Evolutionary conservation across 2,329 filamentous ascomycete species (phyloP).

Genomic region (Colletotrichum orbiculare): DNA sequence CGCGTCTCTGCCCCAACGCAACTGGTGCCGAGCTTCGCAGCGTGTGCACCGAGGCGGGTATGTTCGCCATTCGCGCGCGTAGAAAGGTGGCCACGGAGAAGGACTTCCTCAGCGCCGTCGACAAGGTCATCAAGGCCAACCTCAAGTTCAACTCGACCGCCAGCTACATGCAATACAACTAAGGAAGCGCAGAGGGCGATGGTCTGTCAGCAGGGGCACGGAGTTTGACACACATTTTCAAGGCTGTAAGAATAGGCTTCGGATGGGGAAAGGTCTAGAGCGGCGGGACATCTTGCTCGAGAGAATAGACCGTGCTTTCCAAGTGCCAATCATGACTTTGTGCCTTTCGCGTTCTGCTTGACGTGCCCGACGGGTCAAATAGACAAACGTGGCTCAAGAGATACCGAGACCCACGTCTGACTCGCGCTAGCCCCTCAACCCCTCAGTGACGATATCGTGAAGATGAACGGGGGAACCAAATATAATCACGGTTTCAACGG

Average conservation of each 20-base stretch:
- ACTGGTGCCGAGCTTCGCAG: slow-evolving; percentile 96
- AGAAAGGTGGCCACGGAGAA: slow-evolving; percentile 99
- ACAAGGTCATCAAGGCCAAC: slow-evolving; percentile 99
- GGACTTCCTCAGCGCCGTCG: slow-evolving; percentile 96
- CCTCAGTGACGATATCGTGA: no score
- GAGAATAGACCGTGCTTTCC: slow-evolving; percentile 36
- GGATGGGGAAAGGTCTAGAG: slow-evolving; percentile 34
- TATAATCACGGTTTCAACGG: no score
- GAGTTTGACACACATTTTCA: slow-evolving; percentile 32
- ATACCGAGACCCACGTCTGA: no score
- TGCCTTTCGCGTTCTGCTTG: not conserved
- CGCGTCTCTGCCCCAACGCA: slow-evolving; percentile 94
- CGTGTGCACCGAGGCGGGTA: slow-evolving; percentile 97
- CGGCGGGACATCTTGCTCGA: slow-evolving; percentile 31
- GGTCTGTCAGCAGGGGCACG: slow-evolving; percentile 1
- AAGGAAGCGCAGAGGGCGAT: slow-evolving; percentile 48
- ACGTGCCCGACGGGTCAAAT: no score
- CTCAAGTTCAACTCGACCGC: slow-evolving; percentile 99
- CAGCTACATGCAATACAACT: slow-evolving; percentile 99
- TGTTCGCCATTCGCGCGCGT: slow-evolving; percentile 95
- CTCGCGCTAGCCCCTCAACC: no score
- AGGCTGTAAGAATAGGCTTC: slow-evolving; percentile 41
- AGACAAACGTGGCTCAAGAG: not conserved
- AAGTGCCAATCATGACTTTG: not conserved
- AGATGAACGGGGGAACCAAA: no score